Conservation (phyloP, 208 protist genomes). For the Trypanosoma congolense region DNA sequence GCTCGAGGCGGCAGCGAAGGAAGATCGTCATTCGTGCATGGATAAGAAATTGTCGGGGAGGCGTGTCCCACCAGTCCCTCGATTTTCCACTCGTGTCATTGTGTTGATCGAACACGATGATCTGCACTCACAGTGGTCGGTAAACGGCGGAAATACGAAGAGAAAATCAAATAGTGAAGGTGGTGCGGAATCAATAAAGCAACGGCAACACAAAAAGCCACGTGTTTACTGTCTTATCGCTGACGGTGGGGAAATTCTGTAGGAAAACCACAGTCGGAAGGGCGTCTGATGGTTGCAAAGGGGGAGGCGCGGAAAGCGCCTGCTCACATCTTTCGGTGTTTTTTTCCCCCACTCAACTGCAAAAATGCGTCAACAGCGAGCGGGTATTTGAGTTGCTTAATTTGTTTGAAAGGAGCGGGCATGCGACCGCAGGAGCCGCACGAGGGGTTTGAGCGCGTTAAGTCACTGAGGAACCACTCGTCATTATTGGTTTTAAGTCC, state of each 20-base stretch:
- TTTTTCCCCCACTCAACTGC: no score
- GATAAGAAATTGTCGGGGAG: constrained; percentile 22
- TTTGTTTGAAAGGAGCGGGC: no score
- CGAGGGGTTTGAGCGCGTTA: no score
- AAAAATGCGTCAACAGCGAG: no score
- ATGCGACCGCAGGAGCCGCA: no score
- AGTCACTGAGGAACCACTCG: no score
- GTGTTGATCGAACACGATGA: constrained; percentile 78
- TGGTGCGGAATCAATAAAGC: not conserved
- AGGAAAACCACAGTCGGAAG: constrained; percentile 6
- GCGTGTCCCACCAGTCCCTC: constrained; percentile 55
- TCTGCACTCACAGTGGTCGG: constrained; percentile 49
- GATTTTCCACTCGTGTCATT: constrained; percentile 69
- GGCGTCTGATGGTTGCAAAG: no score
- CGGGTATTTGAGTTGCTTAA: no score
- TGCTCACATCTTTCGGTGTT: no score
- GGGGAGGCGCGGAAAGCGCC: no score
- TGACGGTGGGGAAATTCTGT: constrained; percentile 64
- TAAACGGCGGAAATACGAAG: constrained; percentile 60
- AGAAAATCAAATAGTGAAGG: constrained; percentile 16
- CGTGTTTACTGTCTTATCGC: constrained; percentile 74
- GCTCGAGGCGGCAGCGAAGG: not conserved
- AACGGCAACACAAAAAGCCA: constrained; percentile 10
- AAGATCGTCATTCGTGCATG: not conserved
- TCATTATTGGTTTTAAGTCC: no score